phyloP scores from a whole-genome alignment of 179 eudicot species.

The Monotropa hypopitys region DNA sequence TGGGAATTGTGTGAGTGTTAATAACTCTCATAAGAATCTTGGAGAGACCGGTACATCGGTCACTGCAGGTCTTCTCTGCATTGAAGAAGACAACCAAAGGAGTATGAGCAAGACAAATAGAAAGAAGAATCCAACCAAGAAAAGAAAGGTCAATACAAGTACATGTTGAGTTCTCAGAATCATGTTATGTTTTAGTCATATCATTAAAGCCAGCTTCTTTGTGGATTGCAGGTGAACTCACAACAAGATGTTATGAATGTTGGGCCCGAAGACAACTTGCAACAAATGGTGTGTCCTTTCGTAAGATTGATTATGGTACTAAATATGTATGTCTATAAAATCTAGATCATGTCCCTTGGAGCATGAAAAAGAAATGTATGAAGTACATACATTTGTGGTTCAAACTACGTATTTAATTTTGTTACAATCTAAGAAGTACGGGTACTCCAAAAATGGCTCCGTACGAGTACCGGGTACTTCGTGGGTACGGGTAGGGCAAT shows the following conservation, averaged over 20 bases:
- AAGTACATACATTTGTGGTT: neutral
- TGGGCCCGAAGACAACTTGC: conserved; percentile 60
- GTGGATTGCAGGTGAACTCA: conserved; percentile 37
- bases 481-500: too few relatives aligned
- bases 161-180: neutral
- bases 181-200: neutral
- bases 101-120: conserved; percentile 49
- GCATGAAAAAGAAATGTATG: neutral
- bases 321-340: neutral
- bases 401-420: neutral
- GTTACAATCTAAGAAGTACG: too few relatives aligned
- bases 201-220: conserved; percentile 4
- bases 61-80: conserved; percentile 38
- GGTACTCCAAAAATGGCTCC: too few relatives aligned
- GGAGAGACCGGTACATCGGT: conserved; percentile 38
- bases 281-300: conserved; percentile 51
- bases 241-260: conserved; percentile 47
- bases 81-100: conserved; percentile 61
- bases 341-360: neutral
- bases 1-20: conserved; percentile 46
- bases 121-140: conserved; percentile 67
- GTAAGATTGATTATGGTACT: neutral
- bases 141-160: conserved; percentile 47
- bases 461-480: too few relatives aligned
- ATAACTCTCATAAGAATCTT: conserved; percentile 44